Conservation (phyloP, 2,329 filamentous ascomycete genomes). For the Amesomyces nigricolor region DNA sequence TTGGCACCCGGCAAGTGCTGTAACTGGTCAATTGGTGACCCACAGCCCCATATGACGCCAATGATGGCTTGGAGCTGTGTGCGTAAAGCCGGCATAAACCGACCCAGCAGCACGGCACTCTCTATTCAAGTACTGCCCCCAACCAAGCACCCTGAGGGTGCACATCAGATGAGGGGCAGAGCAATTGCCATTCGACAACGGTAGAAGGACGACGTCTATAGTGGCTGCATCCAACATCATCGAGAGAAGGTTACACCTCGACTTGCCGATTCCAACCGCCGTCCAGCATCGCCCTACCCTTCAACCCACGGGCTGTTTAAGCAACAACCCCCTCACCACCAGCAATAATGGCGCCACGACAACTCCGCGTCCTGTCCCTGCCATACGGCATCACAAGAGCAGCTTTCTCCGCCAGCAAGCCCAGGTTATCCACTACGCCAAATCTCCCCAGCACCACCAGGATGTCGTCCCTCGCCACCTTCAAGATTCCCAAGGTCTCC, state of each 20-base stretch:
- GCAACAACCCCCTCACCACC: not conserved
- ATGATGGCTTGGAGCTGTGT: not conserved
- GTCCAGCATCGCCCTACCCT: not conserved
- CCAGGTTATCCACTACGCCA: constrained; percentile 16
- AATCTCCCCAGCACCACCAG: constrained; percentile 20
- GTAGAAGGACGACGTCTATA: not conserved
- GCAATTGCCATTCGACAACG: constrained; percentile 10
- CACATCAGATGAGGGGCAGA: constrained; percentile 15
- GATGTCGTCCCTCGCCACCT: constrained; percentile 64
- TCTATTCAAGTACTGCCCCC: constrained; percentile 6
- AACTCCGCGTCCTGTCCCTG: constrained; percentile 19
- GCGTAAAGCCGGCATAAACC: constrained; percentile 30
- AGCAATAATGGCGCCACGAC: constrained; percentile 21
- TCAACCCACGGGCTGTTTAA: not conserved
- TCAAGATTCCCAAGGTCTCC: constrained; percentile 78
- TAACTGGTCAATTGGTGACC: constrained; percentile 22
- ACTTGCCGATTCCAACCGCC: constrained; percentile 19
- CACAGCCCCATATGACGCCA: constrained; percentile 16
- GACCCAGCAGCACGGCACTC: constrained; percentile 15
- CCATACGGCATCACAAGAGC: constrained; percentile 19
- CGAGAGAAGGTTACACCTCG: not conserved
- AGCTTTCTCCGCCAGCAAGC: constrained; percentile 14
- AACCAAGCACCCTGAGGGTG: not conserved
- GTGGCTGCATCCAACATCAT: not conserved
- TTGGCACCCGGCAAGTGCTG: not conserved